Evolutionary conservation across 2,329 filamentous ascomycete species (phyloP), one percentile per base, ranked within the genome.

Genomic region (Sporothrix brunneoviolacea): DNA sequence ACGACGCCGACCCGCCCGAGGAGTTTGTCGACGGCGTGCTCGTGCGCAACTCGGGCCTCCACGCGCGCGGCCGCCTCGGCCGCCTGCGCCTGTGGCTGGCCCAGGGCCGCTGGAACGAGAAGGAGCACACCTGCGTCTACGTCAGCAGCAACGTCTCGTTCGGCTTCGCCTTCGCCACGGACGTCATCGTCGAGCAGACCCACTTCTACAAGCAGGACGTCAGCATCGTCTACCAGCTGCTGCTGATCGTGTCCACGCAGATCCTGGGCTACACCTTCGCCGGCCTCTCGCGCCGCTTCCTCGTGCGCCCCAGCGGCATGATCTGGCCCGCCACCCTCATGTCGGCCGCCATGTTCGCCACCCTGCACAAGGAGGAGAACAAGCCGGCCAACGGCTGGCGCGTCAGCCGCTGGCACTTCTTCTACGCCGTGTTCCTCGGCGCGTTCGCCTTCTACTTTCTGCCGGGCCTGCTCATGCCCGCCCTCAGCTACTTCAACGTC

Each of bases 131-230:
- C 37, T 93, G 88, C 62, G 87, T 93, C 46, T 93, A 93, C 60
- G 88, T 93, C 59, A 89, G 85, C 72, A 91, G 87, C 68, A 93
- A 93, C 62, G 87, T 93, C 37, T 89, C 88, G 18, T 93, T 93
- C 64, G 88, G 88, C 2, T 93, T 93, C 67, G 88, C 88, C 22
- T 93, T 93, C 67, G 88, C 88, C 8, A 93, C 88, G 24, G 88
- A 93, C 69, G 85, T 93, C 53, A 93, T 95, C 58, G 87, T 94
- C 48, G 88, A 94, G 65, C 89, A 94, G 70, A 88, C 87, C 22
- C 82, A 88, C 54, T 95, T 94, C 66, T 95, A 95, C 68, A 83
- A 88, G 48, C 89, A 94, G 65, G 79, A 90, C 40, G 83, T 85
- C 8, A 78, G 80, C 30, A 82, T 94, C 39, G 64, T 78, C 9